Base-by-base conservation (phyloP, 176 grass and related monocot species). In the Areca catechu region DNA sequence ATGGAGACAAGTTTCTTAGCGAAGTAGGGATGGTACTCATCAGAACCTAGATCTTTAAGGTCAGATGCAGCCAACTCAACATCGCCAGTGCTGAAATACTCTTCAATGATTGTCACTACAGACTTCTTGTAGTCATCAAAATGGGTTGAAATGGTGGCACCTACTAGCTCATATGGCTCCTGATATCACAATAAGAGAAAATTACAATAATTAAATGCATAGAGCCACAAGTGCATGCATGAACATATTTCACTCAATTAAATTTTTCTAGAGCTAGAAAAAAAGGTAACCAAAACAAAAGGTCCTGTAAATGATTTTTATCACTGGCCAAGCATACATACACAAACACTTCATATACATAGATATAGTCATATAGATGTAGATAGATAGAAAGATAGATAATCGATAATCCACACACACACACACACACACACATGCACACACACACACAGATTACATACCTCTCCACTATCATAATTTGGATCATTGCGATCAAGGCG, bases 391-490 rank as follows among this genome's bases (percentile, higher is more conserved):
- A n/a, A n/a, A n/a, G n/a, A n/a, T n/a, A n/a, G n/a, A n/a, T n/a
- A n/a, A n/a, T n/a, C n/a, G n/a, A n/a, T n/a, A n/a, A n/a, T 19
- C 30, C 1, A 0, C 30, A 48, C 15, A 16, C 18, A 22, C 19
- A 4, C 20, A 6, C 7, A 1, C 50, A 55, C 19, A 67, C 20
- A 55, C 5, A 37, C 1, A 54, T 20, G 2, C 0, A 24, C 3
- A 24, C 23, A 24, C 23, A 25, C 24, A 25, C 24, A 25, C 24
- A 25, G 15, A 18, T 19, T 17, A 5, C 51, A 55, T 55, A 67
- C 65, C 51, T 67, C 65, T 15, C 50, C 27, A 67, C 65, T 67
- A 22, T 67, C 65, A 67, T 67, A 67, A 37, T 67, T 67, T 54
- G 65, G 65, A 55, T 67, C 65, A 67, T 67, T 67, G 16, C 65